Base-by-base conservation (phyloP, 768 basidiomycete genomes). In the Megacollybia marginata region DNA sequence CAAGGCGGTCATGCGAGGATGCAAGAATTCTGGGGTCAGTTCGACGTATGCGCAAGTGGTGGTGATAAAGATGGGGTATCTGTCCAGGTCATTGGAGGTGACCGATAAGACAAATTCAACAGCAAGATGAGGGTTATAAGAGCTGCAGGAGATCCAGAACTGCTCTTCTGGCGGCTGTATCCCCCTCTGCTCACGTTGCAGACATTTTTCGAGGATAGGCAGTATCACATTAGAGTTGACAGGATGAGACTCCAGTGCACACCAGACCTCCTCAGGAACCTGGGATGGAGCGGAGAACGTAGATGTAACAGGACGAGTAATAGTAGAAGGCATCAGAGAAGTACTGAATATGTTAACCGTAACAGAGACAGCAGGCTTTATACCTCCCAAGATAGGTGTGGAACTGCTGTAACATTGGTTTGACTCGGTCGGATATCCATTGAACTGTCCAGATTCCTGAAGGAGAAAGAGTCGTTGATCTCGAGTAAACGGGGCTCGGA, bases 51-150 rank as follows among this genome's bases (percentile, higher is more conserved):
- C 72, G 52, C 70, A 70, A 33, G 69, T 67, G 20, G 69, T 75
- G 58, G 72, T 76, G 28, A 89, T 68, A 65, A 89, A 89, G 8
- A 85, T 56, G 2, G 88, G 88, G 54, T 88, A 85, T 44, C 67
- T 58, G 1, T 77, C 85, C 46, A 83, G 65, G 16, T 64, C 59
- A 0, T 78, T 78, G 28, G 72, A 62, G 0, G 82, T 85, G 54
- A 78, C 79, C 10, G 83, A 75, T 4, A 87, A 65, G 9, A 89
- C 64, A 51, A 83, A 75, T 19, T 75, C 70, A 40, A 83, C 61
- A n/a, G 48, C 33, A 9, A 31, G 42, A 2, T 50, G 23, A 0
- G 54, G 54, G 9, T 55, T 55, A 5, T 33, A 36, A 5, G 57
- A 53, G 32, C 49, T 52, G 32, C 59, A 65, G 12, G 65, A 57